These are phyloP conservation scores for Hymenoscyphus infarciens DNA, from an alignment of 2,329 filamentous ascomycete species.

Conservation along the genomic window DNA sequence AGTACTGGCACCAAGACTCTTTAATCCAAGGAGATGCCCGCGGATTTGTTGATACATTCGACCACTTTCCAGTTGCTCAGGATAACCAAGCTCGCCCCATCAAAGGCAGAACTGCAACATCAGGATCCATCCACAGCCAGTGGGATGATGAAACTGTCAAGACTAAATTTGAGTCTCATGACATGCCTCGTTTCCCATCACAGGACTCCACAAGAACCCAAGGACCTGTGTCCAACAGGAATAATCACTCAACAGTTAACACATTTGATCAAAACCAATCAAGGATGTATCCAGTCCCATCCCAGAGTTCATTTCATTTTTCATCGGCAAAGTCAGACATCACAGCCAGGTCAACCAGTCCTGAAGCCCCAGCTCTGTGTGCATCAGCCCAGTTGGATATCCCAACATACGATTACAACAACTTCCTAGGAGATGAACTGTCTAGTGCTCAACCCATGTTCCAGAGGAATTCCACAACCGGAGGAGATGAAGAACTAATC, in stretches of 20 bases:
- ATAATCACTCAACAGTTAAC: conserved; percentile 26
- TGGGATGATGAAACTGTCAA: conserved; percentile 30
- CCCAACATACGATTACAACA: conserved; percentile 29
- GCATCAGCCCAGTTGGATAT: conserved; percentile 32
- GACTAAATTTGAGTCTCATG: conserved; percentile 26
- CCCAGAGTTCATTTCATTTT: conserved; percentile 33
- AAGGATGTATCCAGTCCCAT: conserved; percentile 28
- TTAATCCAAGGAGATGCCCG: conserved; percentile 27
- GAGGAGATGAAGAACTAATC: conserved; percentile 19
- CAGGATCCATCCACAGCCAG: conserved; percentile 21
- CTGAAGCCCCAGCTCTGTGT: conserved; percentile 29
- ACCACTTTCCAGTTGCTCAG: conserved; percentile 24
- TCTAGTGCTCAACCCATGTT: conserved; percentile 23
- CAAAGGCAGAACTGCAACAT: conserved; percentile 20
- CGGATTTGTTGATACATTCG: conserved; percentile 31
- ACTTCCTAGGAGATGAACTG: conserved; percentile 30
- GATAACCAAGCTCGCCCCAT: conserved; percentile 23
- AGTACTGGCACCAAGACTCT: conserved; percentile 34
- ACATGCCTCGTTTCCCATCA: conserved; percentile 32
- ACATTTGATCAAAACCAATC: conserved; percentile 32
- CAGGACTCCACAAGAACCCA: conserved; percentile 27
- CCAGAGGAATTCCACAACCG: conserved; percentile 26
- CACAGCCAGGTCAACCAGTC: conserved; percentile 33
- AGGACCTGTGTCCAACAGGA: conserved; percentile 30
- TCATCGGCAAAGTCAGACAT: conserved; percentile 34